Evolutionary conservation across 495 filamentous ascomycete species (phyloP).

Genomic region (Jackrogersella multiformis): DNA sequence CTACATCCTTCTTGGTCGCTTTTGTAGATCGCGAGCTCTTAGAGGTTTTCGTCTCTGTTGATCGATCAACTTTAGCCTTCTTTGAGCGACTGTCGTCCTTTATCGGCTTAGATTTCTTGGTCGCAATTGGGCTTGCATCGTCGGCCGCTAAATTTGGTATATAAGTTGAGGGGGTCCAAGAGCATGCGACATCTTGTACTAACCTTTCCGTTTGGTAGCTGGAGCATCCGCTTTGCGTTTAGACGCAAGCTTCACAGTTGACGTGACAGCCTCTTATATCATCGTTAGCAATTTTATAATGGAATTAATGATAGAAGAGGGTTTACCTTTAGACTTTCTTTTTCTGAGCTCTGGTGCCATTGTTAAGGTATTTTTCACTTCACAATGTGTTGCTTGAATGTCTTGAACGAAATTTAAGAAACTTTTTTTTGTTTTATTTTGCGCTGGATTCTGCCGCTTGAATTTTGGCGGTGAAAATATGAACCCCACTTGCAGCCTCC

Average conservation of each 20-base stretch:
- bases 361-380: constrained; percentile 30
- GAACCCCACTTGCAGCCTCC: constrained; percentile 25
- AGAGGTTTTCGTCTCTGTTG: constrained; percentile 41
- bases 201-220: constrained; percentile 64
- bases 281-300: too few species aligned
- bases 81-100: constrained; percentile 40
- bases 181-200: constrained; percentile 4
- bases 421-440: constrained; percentile 32
- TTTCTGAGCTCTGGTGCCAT: constrained; percentile 77
- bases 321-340: constrained; percentile 78
- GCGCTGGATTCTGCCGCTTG: constrained; percentile 44
- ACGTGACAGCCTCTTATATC: constrained; percentile 49
- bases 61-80: constrained; percentile 44
- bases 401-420: not conserved
- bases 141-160: constrained; percentile 45
- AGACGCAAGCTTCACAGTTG: constrained; percentile 61
- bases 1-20: constrained; percentile 39
- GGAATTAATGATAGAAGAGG: too few species aligned
- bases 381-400: not conserved
- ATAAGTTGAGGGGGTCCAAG: not conserved
- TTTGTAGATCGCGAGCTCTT: constrained; percentile 40
- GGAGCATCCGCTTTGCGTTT: constrained; percentile 63
- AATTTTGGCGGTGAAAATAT: constrained; percentile 45
- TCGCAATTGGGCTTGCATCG: constrained; percentile 53
- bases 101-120: constrained; percentile 47